phyloP scores from a whole-genome alignment of 75 land plant species.

The Picea glauca region DNA sequence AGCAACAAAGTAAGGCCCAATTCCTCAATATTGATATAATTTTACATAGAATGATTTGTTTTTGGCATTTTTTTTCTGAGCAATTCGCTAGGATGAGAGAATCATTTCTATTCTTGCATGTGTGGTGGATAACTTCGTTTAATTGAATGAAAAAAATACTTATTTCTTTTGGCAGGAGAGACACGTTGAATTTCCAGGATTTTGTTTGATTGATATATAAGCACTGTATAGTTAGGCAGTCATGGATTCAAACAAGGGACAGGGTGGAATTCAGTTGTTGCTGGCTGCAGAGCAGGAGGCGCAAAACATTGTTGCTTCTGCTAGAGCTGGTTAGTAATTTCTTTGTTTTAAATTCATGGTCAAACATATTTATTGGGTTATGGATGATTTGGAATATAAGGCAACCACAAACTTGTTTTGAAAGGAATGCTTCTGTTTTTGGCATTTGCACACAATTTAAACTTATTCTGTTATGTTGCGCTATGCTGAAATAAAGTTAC shows the following conservation, averaged over 20 bases:
- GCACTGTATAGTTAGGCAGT: background rate
- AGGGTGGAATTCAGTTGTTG: slow-evolving; percentile 79
- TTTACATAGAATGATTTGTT: no score
- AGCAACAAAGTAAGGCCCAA: no score
- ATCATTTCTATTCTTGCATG: background rate
- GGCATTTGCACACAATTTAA: background rate
- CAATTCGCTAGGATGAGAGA: background rate
- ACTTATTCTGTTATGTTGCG: background rate
- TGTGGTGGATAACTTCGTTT: background rate
- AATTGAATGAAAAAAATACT: background rate
- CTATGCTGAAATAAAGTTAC: background rate
- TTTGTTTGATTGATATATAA: slow-evolving; percentile 1
- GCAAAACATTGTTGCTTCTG: slow-evolving; percentile 77
- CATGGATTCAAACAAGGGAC: slow-evolving; percentile 51
- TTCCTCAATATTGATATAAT: no score
- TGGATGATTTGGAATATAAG: background rate
- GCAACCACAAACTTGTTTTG: background rate
- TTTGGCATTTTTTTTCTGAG: no score
- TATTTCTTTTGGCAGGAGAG: background rate
- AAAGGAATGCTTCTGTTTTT: background rate
- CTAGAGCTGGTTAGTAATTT: slow-evolving; percentile 53
- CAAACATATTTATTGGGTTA: slow-evolving; percentile 1
- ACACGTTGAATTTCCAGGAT: background rate
- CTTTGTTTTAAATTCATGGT: background rate
- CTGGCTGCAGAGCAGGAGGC: slow-evolving; percentile 96